phyloP scores from a whole-genome alignment of 768 basidiomycete species.

The Mycena crocata region DNA sequence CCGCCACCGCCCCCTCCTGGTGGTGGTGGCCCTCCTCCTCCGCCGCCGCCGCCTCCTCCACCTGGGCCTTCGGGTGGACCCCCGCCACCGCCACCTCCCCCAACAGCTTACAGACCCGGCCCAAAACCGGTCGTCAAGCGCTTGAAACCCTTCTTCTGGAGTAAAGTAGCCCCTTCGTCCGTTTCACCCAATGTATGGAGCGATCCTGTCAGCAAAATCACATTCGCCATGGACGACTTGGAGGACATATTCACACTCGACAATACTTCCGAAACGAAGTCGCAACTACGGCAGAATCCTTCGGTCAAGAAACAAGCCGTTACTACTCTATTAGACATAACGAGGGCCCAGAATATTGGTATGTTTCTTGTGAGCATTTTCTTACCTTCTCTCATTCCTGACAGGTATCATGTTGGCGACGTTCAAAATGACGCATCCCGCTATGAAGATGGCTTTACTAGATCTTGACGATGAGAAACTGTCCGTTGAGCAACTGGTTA shows the following conservation, averaged over 20 bases:
- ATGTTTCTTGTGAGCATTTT: conserved; percentile 42
- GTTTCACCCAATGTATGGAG: conserved; percentile 76
- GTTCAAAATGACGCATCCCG: too few relatives aligned
- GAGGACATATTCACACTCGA: conserved; percentile 79
- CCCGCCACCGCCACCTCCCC: conserved; percentile 42
- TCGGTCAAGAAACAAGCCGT: conserved; percentile 70
- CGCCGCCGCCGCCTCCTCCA: conserved; percentile 53
- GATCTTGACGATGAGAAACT: conserved; percentile 77
- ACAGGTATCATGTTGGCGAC: conserved; percentile 89
- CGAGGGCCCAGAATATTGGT: conserved; percentile 87
- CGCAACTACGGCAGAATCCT: conserved; percentile 52
- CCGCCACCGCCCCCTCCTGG: conserved; percentile 44
- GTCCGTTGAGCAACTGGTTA: conserved; percentile 80
- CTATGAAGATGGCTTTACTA: conserved; percentile 80
- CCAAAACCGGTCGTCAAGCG: conserved; percentile 55
- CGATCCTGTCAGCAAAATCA: conserved; percentile 55
- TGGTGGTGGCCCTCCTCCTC: conserved; percentile 41
- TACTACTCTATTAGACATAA: conserved; percentile 81
- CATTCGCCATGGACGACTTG: conserved; percentile 76
- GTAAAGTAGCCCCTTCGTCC: conserved; percentile 67
- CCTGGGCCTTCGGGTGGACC: conserved; percentile 29
- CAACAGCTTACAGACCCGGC: conserved; percentile 46
- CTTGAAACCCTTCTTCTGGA: conserved; percentile 93
- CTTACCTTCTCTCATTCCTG: neutral
- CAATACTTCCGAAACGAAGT: conserved; percentile 52